Percentiles rank a stretch among this genome's conserved stretches.
These are phyloP conservation scores for Cordyceps militaris DNA, from an alignment of 2,329 filamentous ascomycete species.

Conservation along the genomic window DNA sequence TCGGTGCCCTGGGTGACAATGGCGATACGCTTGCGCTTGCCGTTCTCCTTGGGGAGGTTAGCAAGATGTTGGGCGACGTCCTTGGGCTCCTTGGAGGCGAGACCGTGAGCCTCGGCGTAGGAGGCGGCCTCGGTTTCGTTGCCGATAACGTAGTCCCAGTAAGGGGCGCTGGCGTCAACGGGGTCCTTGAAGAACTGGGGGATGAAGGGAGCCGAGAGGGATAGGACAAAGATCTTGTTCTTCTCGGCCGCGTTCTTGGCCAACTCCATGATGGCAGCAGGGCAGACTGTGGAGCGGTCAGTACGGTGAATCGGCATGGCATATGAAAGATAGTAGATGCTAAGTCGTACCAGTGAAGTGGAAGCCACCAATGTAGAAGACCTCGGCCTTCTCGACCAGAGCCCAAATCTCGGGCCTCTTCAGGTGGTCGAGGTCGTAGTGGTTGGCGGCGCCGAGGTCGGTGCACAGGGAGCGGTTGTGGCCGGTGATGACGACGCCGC, in stretches of 20 bases:
- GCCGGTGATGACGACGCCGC: conserved; percentile 93
- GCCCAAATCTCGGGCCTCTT: conserved; percentile 88
- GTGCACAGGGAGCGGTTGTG: conserved; percentile 94
- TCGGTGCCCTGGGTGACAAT: conserved; percentile 94
- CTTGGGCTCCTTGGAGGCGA: conserved; percentile 69
- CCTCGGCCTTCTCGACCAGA: conserved; percentile 78
- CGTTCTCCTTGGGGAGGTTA: conserved; percentile 87
- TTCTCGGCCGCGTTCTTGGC: conserved; percentile 81
- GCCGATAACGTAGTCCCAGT: conserved; percentile 94
- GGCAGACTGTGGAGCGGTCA: conserved; percentile 55
- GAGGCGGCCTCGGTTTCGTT: conserved; percentile 93
- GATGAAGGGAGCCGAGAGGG: conserved; percentile 93
- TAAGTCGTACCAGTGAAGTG: conserved; percentile 66
- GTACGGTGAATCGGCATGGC: background rate
- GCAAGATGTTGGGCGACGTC: conserved; percentile 82
- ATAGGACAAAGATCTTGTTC: conserved; percentile 89
- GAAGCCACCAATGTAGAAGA: conserved; percentile 92
- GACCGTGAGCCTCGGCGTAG: conserved; percentile 75
- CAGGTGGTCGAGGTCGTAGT: conserved; percentile 91
- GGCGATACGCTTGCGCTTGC: conserved; percentile 71
- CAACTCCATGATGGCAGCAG: conserved; percentile 80
- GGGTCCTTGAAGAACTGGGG: conserved; percentile 96
- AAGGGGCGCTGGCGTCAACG: conserved; percentile 76
- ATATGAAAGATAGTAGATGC: background rate
- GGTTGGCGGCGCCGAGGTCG: conserved; percentile 91